Evolutionary conservation across 1,284 basidiomycete species (phyloP), one percentile per base, ranked within the genome.

Genomic region (Fomitopsis pinicola): DNA sequence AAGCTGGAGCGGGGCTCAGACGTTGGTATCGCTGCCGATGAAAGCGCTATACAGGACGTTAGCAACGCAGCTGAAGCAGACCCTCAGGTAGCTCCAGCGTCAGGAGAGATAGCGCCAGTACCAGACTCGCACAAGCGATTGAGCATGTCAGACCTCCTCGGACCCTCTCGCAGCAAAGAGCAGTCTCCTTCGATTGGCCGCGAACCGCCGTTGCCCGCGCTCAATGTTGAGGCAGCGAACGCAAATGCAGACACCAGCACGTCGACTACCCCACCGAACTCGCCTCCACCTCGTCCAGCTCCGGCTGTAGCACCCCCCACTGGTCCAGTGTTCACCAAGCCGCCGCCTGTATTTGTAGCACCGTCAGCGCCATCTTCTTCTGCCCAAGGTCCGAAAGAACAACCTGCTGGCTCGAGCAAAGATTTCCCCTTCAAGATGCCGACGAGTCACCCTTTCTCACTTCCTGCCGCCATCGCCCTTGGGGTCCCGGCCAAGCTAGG

Each of bases 231-330:
- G 36, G 52, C 57, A 36, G 42, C 55, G 46, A 22, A 53, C 19
- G 46, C 62, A 2, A 50, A 50, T 33, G 63, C 67, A 1, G 68
- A 75, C 56, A 66, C 62, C 17, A 80, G 78, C 58, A 65, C 76
- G 3, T 83, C 85, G 7, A 86, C 84, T 17, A 87, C 86, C 10
- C 85, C 86, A 44, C 81, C 84, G 5, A 73, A 82, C 63, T 85
- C 87, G 8, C 84, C 82, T 22, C 66, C 72, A 3, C 63, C 67
- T 4, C 69, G 67, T 22, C 70, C 66, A n/a, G 67, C 46, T 35
- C 61, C 68, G 10, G 71, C 68, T 44, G 77, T 81, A 65, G 66
- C 70, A 19, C 69, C 74, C 30, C 79, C 71, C 26, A 63, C 72
- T 14, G 77, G 69, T 8, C 79, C 81, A 2, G 82, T 87, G 3